phyloP scores from a whole-genome alignment of 192 early-diverging fungal species.

The Backusella liffmaniae region DNA sequence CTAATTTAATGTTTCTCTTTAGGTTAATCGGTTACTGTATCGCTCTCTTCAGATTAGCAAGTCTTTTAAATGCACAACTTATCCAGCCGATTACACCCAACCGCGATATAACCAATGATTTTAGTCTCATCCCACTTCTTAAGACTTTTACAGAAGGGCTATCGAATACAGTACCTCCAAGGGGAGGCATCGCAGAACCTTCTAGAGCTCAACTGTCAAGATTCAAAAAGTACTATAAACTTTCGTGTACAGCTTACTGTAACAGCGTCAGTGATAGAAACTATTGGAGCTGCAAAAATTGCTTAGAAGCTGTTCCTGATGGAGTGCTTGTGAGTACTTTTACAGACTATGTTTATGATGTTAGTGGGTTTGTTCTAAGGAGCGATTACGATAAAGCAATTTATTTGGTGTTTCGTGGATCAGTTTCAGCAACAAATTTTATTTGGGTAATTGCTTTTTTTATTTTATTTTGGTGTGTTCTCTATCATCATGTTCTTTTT shows the following conservation, averaged over 20 bases:
- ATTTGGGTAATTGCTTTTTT: background rate
- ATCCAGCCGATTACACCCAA: background rate
- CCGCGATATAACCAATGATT: background rate
- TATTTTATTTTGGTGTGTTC: background rate
- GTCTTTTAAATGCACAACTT: background rate
- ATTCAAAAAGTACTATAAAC: background rate
- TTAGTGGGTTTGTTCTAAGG: background rate
- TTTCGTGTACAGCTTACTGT: background rate
- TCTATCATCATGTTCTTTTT: background rate
- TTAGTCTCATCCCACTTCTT: background rate
- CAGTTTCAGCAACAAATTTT: background rate
- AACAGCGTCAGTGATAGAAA: background rate
- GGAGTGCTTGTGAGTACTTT: background rate
- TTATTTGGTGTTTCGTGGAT: background rate
- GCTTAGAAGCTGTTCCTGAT: background rate
- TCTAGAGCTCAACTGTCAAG: background rate
- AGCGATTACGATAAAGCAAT: background rate
- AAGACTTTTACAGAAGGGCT: background rate
- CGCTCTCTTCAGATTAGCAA: background rate
- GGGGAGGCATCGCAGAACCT: background rate
- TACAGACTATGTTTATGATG: background rate
- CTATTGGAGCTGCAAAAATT: background rate
- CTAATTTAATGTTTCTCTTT: background rate
- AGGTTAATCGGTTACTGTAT: background rate
- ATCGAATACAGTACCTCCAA: background rate